phyloP scores from a whole-genome alignment of 495 filamentous ascomycete species.

The Trichoderma erinaceum region DNA sequence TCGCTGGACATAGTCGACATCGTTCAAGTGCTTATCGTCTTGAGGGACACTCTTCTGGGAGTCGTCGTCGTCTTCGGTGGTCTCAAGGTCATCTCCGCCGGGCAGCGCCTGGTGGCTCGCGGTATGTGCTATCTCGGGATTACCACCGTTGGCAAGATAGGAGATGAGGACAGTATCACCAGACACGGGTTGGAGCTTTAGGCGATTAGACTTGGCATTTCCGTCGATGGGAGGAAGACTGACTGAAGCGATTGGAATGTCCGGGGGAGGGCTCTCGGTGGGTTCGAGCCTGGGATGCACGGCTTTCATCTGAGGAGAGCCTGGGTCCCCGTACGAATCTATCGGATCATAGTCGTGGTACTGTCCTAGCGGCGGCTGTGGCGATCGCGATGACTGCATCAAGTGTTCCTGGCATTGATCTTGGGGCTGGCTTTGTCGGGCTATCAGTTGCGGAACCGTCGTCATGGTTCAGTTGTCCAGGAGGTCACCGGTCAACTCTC shows the following conservation, averaged over 20 bases:
- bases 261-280: constrained; percentile 13
- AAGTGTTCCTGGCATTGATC: constrained; percentile 2
- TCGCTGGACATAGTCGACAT: not conserved
- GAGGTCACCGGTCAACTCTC: constrained; percentile 1
- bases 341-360: too few species aligned
- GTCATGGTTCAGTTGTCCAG: constrained; percentile 4
- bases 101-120: not conserved
- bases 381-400: not conserved
- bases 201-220: constrained; percentile 13
- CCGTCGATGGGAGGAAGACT: constrained; percentile 7
- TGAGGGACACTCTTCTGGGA: not conserved
- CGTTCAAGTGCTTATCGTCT: not conserved
- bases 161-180: constrained; percentile 15
- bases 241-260: constrained; percentile 10
- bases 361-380: too few species aligned
- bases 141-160: constrained; percentile 5
- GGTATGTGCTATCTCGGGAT: constrained; percentile 12
- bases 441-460: not conserved
- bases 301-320: constrained; percentile 11
- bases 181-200: constrained; percentile 7
- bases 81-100: not conserved
- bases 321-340: not conserved
- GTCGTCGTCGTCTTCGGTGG: not conserved
- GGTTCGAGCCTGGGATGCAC: constrained; percentile 10
- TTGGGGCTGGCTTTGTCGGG: not conserved